Base-by-base conservation (phyloP, 768 basidiomycete species). In the Rhodotorula graminis region DNA sequence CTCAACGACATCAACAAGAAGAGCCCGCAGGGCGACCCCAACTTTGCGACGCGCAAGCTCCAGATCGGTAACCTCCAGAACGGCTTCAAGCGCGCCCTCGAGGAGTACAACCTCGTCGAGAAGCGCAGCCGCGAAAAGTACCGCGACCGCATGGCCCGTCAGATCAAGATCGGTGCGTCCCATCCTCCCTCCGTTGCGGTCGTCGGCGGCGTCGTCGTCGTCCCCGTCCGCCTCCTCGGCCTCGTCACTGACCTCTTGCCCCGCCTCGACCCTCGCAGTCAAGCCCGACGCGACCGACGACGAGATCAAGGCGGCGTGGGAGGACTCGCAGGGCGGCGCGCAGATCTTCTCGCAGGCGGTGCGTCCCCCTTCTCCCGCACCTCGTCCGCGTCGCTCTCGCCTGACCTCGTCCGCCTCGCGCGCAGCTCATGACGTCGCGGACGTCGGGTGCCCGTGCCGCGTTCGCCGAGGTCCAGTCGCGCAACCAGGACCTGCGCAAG, bases 381-480 rank as follows among this genome's bases (percentile, higher is more conserved):
- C 2, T 12, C 18, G n/a, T 37, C 3, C 14, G 3, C 47, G 31
- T 33, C 46, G 8, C 47, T 14, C 14, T 46, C 6, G 37, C 5
- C 61, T 49, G 44, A n/a, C 42, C 37, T 19, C 18, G 52, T 19
- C 33, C 46, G 44, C 33, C 10, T 31, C 16, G 19, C 47, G 0
- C 50, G 19, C 63, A 78, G 91, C 83, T 93, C 57, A 85, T 89
- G 55, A 84, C 84, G 42, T 90, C 90, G n/a, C 87, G 86, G 63
- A 87, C 87, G n/a, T 92, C 91, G 80, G 90, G 88, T 46, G 89
- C 91, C 25, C 84, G 91, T 60, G 85, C 86, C 57, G 93, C 90
- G 0, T 92, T 89, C 80, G 85, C 87, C 62, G 93, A 96, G 81
- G 92, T 93, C 0, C 93, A 94, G 80, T 87, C 90, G 69, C 86